Evolutionary conservation across 306 rosid species (phyloP).

Genomic region (Alnus glutinosa): DNA sequence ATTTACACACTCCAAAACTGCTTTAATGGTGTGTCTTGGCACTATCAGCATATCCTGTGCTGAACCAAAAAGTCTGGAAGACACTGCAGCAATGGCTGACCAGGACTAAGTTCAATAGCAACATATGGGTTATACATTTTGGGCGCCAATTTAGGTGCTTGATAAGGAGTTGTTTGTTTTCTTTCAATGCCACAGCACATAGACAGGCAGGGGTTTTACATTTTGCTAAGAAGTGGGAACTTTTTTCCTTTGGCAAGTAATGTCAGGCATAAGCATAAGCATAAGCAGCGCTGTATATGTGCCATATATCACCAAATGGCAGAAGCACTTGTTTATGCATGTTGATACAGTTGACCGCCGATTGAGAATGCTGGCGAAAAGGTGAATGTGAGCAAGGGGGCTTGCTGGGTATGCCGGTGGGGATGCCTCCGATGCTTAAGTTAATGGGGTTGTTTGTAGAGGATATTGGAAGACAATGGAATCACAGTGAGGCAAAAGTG

Average conservation of each 20-base stretch:
- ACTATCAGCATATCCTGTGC: not conserved
- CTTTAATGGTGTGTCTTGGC: not conserved
- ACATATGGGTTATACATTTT: not conserved
- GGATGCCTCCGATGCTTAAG: too few relatives aligned
- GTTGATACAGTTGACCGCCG: too few relatives aligned
- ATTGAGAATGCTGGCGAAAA: too few relatives aligned
- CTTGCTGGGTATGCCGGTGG: too few relatives aligned
- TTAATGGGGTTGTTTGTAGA: too few relatives aligned
- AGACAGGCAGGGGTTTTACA: not conserved
- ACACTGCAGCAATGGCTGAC: not conserved
- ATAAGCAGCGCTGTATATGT: not conserved
- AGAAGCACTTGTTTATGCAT: not conserved
- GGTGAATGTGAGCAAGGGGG: too few relatives aligned
- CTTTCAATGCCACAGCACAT: not conserved
- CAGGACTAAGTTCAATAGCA: not conserved
- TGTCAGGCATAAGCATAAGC: not conserved
- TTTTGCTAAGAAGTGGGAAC: not conserved
- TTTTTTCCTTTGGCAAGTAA: not conserved
- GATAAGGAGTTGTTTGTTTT: not conserved
- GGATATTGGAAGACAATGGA: too few relatives aligned
- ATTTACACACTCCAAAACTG: not conserved
- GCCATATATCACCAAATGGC: not conserved
- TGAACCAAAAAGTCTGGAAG: not conserved
- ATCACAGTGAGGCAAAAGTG: too few relatives aligned
- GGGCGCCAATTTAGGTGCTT: not conserved